phyloP scores from a whole-genome alignment of 306 rosid genomes.

The Geum urbanum region DNA sequence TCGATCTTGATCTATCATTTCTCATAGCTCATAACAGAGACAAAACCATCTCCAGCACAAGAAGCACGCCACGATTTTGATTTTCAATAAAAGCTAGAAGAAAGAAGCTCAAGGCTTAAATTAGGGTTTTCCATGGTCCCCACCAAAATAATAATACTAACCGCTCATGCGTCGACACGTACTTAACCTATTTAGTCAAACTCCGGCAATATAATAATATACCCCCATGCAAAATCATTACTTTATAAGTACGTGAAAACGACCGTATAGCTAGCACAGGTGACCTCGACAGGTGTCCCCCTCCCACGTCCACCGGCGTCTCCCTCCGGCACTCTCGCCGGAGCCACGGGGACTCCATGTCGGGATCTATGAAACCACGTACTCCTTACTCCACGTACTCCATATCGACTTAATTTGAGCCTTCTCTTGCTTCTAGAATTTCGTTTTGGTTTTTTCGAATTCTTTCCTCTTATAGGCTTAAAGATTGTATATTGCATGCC shows the following conservation, averaged over 20 bases:
- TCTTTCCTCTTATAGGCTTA: background rate
- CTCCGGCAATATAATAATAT: slow-evolving; percentile 26
- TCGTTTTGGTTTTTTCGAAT: background rate
- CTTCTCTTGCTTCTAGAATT: slow-evolving; percentile 7
- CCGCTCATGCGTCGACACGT: slow-evolving; percentile 41
- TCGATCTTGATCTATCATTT: no score
- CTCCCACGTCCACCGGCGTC: slow-evolving; percentile 20
- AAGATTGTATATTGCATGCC: background rate
- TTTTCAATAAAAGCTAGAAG: slow-evolving; percentile 33
- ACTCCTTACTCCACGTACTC: background rate
- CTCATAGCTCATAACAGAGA: background rate
- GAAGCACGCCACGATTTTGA: slow-evolving; percentile 51
- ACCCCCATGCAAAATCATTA: slow-evolving; percentile 47
- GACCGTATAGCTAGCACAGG: slow-evolving; percentile 30
- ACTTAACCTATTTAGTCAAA: slow-evolving; percentile 32
- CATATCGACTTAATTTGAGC: no score
- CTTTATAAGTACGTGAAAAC: slow-evolving; percentile 38
- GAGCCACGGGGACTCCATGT: slow-evolving; percentile 26
- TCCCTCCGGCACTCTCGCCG: slow-evolving; percentile 19
- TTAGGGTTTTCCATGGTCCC: slow-evolving; percentile 31
- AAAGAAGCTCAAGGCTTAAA: background rate
- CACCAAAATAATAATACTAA: slow-evolving; percentile 16
- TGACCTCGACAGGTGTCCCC: slow-evolving; percentile 41
- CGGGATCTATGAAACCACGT: slow-evolving; percentile 27
- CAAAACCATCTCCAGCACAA: slow-evolving; percentile 30